A percentile compares a stretch with the other conserved stretches of the same genome.
Conservation (phyloP, 306 rosid genomes). For the Citrullus colocynthis region DNA sequence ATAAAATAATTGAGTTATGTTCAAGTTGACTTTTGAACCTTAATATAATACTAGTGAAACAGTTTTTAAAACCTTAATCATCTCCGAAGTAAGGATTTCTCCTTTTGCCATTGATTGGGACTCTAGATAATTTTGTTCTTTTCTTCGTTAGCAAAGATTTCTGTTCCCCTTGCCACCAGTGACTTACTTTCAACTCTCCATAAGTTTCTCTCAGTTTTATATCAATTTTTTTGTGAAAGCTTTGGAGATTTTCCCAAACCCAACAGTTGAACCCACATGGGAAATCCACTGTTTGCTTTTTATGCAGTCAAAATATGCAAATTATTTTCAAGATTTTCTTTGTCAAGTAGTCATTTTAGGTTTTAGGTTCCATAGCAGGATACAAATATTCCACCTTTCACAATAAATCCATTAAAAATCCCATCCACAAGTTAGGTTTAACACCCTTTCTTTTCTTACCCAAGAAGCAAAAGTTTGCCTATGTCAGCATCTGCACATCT, state of each 20-base stretch:
- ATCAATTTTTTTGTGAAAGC: background rate
- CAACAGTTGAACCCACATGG: background rate
- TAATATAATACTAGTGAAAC: background rate
- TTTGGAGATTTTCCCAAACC: background rate
- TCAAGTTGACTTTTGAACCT: too few relatives aligned
- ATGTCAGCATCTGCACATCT: background rate
- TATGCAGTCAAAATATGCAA: background rate
- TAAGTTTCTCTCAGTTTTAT: background rate
- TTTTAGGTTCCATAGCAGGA: background rate
- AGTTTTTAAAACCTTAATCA: background rate
- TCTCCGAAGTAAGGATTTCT: background rate
- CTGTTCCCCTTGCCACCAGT: background rate
- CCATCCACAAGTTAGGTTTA: background rate
- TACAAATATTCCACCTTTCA: background rate
- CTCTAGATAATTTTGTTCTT: background rate
- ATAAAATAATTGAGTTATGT: background rate
- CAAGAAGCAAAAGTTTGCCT: background rate
- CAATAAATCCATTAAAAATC: background rate
- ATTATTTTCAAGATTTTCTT: background rate
- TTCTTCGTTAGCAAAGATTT: background rate
- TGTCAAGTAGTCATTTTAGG: slow-evolving; percentile 6
- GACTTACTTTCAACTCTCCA: background rate
- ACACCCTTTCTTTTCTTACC: background rate
- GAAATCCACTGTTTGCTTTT: background rate
- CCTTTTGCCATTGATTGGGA: background rate